Conservation (phyloP, 2,329 filamentous ascomycete genomes). For the Fusarium marasasianum region DNA sequence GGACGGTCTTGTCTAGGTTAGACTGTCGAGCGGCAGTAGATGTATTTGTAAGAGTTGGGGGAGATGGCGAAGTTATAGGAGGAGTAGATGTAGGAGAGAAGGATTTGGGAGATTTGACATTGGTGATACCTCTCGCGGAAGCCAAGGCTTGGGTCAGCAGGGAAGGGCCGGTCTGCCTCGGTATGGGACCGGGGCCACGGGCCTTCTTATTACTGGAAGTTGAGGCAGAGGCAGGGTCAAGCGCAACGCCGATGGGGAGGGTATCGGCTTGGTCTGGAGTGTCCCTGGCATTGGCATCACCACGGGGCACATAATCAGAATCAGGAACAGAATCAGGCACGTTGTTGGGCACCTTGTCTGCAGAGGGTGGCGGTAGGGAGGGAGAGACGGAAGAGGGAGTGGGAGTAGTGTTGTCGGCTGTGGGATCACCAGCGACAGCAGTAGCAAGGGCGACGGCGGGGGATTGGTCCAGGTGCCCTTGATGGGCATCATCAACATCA, state of each 20-base stretch:
- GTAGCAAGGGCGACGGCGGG: slow-evolving; percentile 25
- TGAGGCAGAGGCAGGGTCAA: slow-evolving; percentile 14
- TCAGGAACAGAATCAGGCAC: slow-evolving; percentile 42
- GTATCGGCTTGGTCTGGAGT: slow-evolving; percentile 15
- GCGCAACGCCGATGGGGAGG: slow-evolving; percentile 16
- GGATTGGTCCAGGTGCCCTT: slow-evolving; percentile 22
- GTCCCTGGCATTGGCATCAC: slow-evolving; percentile 40
- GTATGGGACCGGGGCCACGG: slow-evolving; percentile 49
- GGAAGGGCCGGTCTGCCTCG: slow-evolving; percentile 61
- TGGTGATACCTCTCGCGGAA: slow-evolving; percentile 63
- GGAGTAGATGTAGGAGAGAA: slow-evolving; percentile 20
- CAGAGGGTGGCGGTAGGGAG: slow-evolving; percentile 36
- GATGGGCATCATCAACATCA: slow-evolving; percentile 36
- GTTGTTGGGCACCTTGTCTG: slow-evolving; percentile 38
- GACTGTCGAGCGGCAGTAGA: slow-evolving; percentile 15
- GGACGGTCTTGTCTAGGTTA: slow-evolving; percentile 23
- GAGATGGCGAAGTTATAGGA: slow-evolving; percentile 23
- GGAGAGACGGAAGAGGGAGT: slow-evolving; percentile 35
- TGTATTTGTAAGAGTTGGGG: slow-evolving; percentile 4
- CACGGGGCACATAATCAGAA: slow-evolving; percentile 35
- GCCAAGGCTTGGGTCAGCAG: slow-evolving; percentile 67
- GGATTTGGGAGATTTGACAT: slow-evolving; percentile 22
- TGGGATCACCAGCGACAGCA: slow-evolving; percentile 31
- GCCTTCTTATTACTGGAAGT: slow-evolving; percentile 56
- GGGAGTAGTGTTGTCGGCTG: slow-evolving; percentile 32